Evolutionary conservation across 202 grass and related monocot genomes (phyloP).

Genomic region (Zoysia matrella): DNA sequence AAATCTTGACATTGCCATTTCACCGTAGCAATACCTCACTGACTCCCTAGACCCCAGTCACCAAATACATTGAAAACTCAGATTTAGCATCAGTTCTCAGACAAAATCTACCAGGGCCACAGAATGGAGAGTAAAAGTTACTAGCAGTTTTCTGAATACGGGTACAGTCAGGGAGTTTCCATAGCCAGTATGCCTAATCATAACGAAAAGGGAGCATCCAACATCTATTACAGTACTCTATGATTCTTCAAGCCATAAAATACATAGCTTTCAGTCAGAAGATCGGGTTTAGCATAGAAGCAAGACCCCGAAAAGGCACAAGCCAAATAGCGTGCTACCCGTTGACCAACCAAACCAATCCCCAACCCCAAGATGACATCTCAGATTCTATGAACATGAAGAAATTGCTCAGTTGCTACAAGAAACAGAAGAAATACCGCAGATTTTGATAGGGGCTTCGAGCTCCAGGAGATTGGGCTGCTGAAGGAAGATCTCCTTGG

Average conservation of each 20-base stretch:
- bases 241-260: background rate
- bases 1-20: background rate
- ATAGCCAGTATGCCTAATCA: too few relatives aligned
- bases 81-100: background rate
- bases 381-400: slow-evolving; percentile 19
- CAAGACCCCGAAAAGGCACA: slow-evolving; percentile 21
- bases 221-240: background rate
- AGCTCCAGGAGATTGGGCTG: slow-evolving; percentile 95
- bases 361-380: slow-evolving; percentile 7
- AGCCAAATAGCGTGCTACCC: slow-evolving; percentile 33
- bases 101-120: background rate
- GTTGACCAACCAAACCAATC: slow-evolving; percentile 56
- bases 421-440: slow-evolving; percentile 55
- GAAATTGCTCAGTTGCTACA: slow-evolving; percentile 15
- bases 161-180: background rate
- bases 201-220: background rate
- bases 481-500: slow-evolving; percentile 84
- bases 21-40: background rate
- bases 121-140: background rate
- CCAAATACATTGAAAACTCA: background rate
- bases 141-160: background rate
- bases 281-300: slow-evolving; percentile 25
- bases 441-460: slow-evolving; percentile 96
- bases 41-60: background rate
- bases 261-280: slow-evolving; percentile 13